Evolutionary conservation across 768 basidiomycete species (phyloP), one percentile per base, ranked within the genome.

Genomic region (Thelephora aurantiotincta): DNA sequence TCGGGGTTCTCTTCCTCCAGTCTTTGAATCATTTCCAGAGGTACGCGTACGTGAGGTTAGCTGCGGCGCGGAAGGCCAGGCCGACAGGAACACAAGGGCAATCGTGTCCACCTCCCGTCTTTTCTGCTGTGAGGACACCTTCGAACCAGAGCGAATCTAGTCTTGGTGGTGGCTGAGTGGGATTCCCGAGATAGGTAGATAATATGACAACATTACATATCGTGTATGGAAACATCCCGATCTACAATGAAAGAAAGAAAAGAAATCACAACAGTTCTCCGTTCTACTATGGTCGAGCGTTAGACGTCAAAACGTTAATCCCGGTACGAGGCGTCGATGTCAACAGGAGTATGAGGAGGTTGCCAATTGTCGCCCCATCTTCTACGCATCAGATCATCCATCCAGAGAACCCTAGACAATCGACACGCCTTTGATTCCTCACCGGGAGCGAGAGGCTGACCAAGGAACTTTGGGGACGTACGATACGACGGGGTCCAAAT

Each of bases 11-110:
- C 46, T 88, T 81, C 58, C 63, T 93, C 33, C 78, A 84, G 58
- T 68, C 75, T 9, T 70, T 94, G 20, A 94, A 92, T 59, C 82
- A 87, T 55, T 94, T 93, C 60, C 88, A 91, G 57, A 78, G 86
- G 2, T 84, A 88, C 50, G 85, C 91, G 0, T 93, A 89, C 57
- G 78, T 87, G 20, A 75, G 90, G 38, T 82, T 87, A 60, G 87
- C 86, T 0, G 74, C 85, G 58, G 76, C 75, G 12, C 71, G 73
- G 33, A 82, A 88, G 26, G 22, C 54, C 5, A 60, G 63, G n/a
- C 37, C 52, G 0, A 22, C 47, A 58, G 47, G 69, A 70, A n/a
- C 50, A 60, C 9, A 61, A n/a, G n/a, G 64, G 42, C 60, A 63
- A 20, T 62, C 69, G 35, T 45, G 52, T 6, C 65, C 64, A 22